Evolutionary conservation across 305 asterid species (phyloP).

Genomic region (Ajuga reptans): DNA sequence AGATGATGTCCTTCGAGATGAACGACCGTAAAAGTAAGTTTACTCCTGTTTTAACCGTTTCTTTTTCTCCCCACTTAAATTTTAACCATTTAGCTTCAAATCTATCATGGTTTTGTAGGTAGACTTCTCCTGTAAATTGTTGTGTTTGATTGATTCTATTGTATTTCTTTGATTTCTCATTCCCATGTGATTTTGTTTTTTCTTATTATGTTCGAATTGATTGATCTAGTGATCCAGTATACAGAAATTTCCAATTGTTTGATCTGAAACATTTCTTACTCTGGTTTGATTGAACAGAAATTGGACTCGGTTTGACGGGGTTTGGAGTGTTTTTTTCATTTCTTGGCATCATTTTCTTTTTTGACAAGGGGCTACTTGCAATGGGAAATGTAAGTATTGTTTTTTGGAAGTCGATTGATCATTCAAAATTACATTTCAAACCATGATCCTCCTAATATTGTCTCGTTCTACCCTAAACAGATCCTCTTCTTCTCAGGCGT

Average conservation of each 20-base stretch:
- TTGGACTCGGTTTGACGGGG: slow-evolving; percentile 91
- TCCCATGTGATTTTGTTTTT: not conserved
- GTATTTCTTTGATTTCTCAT: not conserved
- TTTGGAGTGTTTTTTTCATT: slow-evolving; percentile 87
- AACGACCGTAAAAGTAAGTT: slow-evolving; percentile 67
- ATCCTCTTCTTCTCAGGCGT: slow-evolving; percentile 89
- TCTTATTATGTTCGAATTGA: not conserved
- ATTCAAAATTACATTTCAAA: not conserved
- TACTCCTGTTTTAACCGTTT: not conserved
- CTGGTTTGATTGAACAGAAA: slow-evolving; percentile 46
- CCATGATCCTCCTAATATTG: slow-evolving; percentile 12
- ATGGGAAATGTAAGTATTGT: slow-evolving; percentile 83
- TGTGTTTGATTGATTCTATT: not conserved
- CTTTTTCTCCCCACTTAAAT: not conserved
- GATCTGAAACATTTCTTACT: slow-evolving; percentile 10
- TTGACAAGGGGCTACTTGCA: slow-evolving; percentile 89
- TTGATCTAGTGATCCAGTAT: not conserved
- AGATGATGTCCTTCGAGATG: slow-evolving; percentile 74
- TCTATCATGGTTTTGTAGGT: not conserved
- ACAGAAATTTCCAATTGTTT: not conserved
- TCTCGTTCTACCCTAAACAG: slow-evolving; percentile 36
- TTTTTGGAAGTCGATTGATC: not conserved
- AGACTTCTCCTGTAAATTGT: not conserved
- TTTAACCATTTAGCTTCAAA: not conserved
- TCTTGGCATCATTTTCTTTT: slow-evolving; percentile 83